Percentiles rank a stretch among this genome's conserved stretches.
Evolutionary conservation across 805 yeast genomes (phyloP).

Genomic region (Scheffersomyces coipomensis): DNA sequence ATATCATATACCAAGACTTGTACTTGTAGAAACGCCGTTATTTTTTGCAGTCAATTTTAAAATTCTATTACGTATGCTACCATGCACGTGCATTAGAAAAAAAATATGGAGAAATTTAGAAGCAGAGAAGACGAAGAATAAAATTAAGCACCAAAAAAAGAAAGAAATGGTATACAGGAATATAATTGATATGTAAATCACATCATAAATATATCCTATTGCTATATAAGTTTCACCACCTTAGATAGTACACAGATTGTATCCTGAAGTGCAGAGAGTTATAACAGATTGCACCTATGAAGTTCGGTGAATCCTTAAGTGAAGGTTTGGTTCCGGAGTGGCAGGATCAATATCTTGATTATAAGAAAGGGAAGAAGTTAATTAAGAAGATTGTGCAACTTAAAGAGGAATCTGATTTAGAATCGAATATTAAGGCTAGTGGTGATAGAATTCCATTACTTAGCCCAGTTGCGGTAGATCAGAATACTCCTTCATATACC

Average conservation of each 20-base stretch:
- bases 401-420: slow-evolving; percentile 5
- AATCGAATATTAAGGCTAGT: slow-evolving; percentile 1
- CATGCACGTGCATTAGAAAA: too few species aligned
- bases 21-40: neutral
- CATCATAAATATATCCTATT: too few species aligned
- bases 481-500: neutral
- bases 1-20: neutral
- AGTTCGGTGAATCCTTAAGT: slow-evolving; percentile 64
- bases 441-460: slow-evolving; percentile 28
- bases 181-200: too few species aligned
- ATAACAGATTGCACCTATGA: too few species aligned
- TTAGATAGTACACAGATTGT: too few species aligned
- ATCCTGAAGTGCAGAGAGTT: too few species aligned
- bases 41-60: neutral
- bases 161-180: too few species aligned
- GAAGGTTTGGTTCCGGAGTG: slow-evolving; percentile 83
- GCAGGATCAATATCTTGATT: slow-evolving; percentile 78
- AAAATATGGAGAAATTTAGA: too few species aligned
- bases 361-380: slow-evolving; percentile 56
- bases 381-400: slow-evolving; percentile 36
- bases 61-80: too few species aligned
- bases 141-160: too few species aligned
- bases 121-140: too few species aligned
- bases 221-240: neutral
- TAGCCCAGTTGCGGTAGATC: slow-evolving; percentile 4